Base-by-base conservation (phyloP, 352 stramenopile species). In the Phytophthora aleatoria region DNA sequence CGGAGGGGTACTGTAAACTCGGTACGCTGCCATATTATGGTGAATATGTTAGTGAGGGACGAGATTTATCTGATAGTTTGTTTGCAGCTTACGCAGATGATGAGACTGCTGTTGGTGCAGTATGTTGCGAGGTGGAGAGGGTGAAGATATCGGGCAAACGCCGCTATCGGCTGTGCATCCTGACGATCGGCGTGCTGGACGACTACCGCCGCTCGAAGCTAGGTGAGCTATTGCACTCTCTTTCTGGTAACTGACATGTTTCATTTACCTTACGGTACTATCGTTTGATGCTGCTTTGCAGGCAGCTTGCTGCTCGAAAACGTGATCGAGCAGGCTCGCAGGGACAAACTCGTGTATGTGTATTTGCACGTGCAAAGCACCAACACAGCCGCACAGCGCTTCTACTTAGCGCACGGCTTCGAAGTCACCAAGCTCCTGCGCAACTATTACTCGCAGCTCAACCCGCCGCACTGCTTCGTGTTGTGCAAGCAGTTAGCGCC, bases 391-490 rank as follows among this genome's bases (percentile, higher is more conserved):
- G 96, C 94, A 3, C 90, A 97, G 20, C 68, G 78, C 5, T 99
- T 99, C 79, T 99, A 99, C 65, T 69, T 57, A 0, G 54, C 74
- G 26, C 83, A 86, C 55, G 92, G 86, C 24, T 99, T 98, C 72
- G 66, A 88, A 57, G 81, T 95, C 49, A 81, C 71, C 5, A 85
- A 96, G 66, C 83, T 90, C 36, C 85, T 98, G 36, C 76, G 90
- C 65, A 93, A 97, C 55, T 99, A 99, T 69, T 99, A 99, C 70
- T 90, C 94, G 57, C 77, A 92, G 52, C 95, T 98, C 65, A 77
- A 97, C 61, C 93, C 94, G 9, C 92, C 94, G 2, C 81, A 98
- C 77, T 98, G 93, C 71, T 97, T 94, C 73, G 61, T 98, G 7
- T 81, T 98, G 20, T 81, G 75, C n/a, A 97, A 96, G 51, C 51